Evolutionary conservation across 1,284 basidiomycete genomes (phyloP).

Genomic region (Leccinum solheimii): DNA sequence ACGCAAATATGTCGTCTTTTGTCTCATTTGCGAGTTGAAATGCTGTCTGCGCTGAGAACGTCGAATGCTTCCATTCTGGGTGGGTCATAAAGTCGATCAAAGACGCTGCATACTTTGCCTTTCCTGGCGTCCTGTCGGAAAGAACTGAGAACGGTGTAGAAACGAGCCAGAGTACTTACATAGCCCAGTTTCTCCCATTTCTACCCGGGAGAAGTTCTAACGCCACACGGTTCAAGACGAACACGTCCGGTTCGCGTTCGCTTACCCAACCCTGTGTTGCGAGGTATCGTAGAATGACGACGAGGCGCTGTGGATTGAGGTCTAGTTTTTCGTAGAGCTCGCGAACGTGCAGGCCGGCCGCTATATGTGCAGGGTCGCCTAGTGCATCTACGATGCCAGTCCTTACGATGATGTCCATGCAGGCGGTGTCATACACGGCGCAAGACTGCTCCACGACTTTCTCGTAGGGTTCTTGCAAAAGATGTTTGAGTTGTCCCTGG

Average conservation of each 20-base stretch:
- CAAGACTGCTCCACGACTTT: slow-evolving; percentile 18
- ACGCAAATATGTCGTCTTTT: slow-evolving; percentile 19
- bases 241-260: slow-evolving; percentile 18
- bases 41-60: slow-evolving; percentile 20
- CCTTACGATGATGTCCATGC: slow-evolving; percentile 24
- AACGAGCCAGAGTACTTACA: slow-evolving; percentile 9
- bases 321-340: slow-evolving; percentile 23
- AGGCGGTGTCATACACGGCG: slow-evolving; percentile 27
- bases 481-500: slow-evolving; percentile 21
- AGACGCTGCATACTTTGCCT: slow-evolving; percentile 19
- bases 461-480: slow-evolving; percentile 27
- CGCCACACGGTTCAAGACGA: slow-evolving; percentile 26
- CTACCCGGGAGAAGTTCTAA: slow-evolving; percentile 22
- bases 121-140: slow-evolving; percentile 24
- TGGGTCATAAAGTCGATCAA: slow-evolving; percentile 22
- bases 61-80: slow-evolving; percentile 29
- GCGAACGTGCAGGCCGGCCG: slow-evolving; percentile 14
- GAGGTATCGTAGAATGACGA: slow-evolving; percentile 23
- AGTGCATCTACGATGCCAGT: slow-evolving; percentile 24
- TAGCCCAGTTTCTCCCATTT: slow-evolving; percentile 25
- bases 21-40: slow-evolving; percentile 27
- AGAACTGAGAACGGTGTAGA: no score
- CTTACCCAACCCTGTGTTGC: slow-evolving; percentile 26
- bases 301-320: slow-evolving; percentile 19
- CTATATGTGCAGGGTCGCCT: slow-evolving; percentile 9